Conservation (phyloP, 495 filamentous ascomycete genomes). For the Hyphodiscus hymeniophilus region DNA sequence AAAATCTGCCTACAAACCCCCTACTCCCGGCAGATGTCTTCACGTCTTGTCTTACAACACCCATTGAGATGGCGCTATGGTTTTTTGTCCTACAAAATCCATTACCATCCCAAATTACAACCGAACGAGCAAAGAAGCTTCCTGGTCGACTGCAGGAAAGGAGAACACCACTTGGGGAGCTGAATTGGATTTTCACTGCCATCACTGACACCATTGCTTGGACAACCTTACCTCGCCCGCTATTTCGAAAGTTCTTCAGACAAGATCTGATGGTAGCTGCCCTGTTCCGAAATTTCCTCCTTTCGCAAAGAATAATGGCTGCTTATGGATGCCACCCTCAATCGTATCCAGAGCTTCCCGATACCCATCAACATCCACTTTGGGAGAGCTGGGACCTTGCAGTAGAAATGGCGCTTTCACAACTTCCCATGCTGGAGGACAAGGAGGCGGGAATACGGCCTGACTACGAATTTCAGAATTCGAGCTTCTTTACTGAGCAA, state of each 20-base stretch:
- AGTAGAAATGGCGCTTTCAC: slow-evolving; percentile 89
- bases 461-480: slow-evolving; percentile 86
- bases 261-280: slow-evolving; percentile 99
- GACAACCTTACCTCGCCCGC: slow-evolving; percentile 79
- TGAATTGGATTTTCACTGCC: slow-evolving; percentile 99
- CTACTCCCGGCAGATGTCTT: slow-evolving; percentile 92
- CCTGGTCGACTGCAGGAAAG: slow-evolving; percentile 84
- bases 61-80: slow-evolving; percentile 91
- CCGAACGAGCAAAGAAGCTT: slow-evolving; percentile 72
- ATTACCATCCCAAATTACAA: slow-evolving; percentile 61
- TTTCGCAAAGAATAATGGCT: slow-evolving; percentile 91
- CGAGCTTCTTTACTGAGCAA: slow-evolving; percentile 93
- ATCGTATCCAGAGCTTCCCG: slow-evolving; percentile 78
- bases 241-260: slow-evolving; percentile 94
- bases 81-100: slow-evolving; percentile 94
- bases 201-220: slow-evolving; percentile 99
- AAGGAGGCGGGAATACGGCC: slow-evolving; percentile 60
- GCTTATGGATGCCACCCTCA: slow-evolving; percentile 91
- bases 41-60: slow-evolving; percentile 90
- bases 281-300: slow-evolving; percentile 89
- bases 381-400: slow-evolving; percentile 98
- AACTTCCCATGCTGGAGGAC: slow-evolving; percentile 73
- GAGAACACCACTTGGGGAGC: slow-evolving; percentile 88
- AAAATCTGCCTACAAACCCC: slow-evolving; percentile 95
- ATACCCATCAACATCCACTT: slow-evolving; percentile 85